These are phyloP conservation scores for Stevia rebaudiana DNA, from an alignment of 140 eudicot species.

Conservation along the genomic window DNA sequence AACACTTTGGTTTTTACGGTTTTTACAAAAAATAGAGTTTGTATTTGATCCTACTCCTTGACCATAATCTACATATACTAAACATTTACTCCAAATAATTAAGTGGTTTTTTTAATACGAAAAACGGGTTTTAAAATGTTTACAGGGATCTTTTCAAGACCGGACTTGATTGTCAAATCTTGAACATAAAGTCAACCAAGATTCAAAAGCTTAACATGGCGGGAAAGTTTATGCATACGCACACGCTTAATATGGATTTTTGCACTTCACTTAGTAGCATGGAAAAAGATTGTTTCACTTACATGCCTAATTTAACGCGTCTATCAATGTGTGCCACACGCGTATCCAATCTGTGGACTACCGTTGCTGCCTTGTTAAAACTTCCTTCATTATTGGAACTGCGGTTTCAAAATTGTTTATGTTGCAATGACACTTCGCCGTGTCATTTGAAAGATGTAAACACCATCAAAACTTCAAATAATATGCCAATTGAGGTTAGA, in stretches of 20 bases:
- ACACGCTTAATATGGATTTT: constrained; percentile 60
- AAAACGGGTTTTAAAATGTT: constrained; percentile 15
- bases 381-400: constrained; percentile 53
- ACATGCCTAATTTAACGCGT: constrained; percentile 55
- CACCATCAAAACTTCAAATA: constrained; percentile 19
- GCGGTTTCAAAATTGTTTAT: constrained; percentile 59
- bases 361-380: constrained; percentile 50
- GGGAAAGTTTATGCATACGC: constrained; percentile 46
- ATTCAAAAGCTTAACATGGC: constrained; percentile 46
- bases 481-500: constrained; percentile 39
- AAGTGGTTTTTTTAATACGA: constrained; percentile 24
- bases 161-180: constrained; percentile 45
- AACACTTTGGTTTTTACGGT: too few relatives aligned
- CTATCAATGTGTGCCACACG: constrained; percentile 63
- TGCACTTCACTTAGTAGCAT: constrained; percentile 45
- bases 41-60: too few relatives aligned
- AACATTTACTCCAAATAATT: constrained; percentile 4
- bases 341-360: constrained; percentile 58
- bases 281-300: constrained; percentile 51
- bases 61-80: constrained; percentile 19
- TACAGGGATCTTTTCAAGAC: constrained; percentile 46
- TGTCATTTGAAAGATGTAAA: constrained; percentile 32
- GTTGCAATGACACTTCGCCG: constrained; percentile 56
- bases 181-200: constrained; percentile 43
- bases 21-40: too few relatives aligned